Base-by-base conservation (phyloP, 116 monocot genomes). In the Thalassia testudinum region DNA sequence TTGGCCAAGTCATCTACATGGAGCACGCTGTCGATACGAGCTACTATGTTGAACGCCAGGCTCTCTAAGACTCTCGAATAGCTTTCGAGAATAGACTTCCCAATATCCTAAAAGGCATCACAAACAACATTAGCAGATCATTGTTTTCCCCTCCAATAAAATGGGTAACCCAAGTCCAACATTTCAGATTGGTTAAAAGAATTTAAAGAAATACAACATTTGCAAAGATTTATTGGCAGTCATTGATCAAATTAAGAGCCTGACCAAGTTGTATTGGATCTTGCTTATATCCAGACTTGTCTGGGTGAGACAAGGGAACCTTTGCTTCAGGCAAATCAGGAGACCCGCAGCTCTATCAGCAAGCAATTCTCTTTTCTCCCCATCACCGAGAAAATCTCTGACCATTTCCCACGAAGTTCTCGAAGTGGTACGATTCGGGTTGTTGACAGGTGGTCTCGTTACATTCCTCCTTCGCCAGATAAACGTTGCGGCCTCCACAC, bases 1-100 rank as follows among this genome's bases (percentile, higher is more conserved):
- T 64, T 78, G 22, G 66, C 69, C 63, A 70, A 47, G 61, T 84
- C 81, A 61, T 93, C 93, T 0, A 78, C 84, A 22, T 72, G 76
- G n/a, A 87, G 66, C 0, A 95, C 49, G 58, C 87, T 88, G 24
- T 95, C 95, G 0, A 88, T 77, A 16, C 83, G 83, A 22, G 79
- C 66, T 34, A 88, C 49, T 19, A 79, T 74, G 53, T 89, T 89
- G 37, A 74, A 95, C 19, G 95, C 95, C 28, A 95, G 50, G 60
- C 86, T 86, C 70, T 86, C 86, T 45, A 86, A 43, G 7, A 85
- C 85, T 65, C 85, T 79, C 10, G 85, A 85, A 47, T 85, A 85
- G 52, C 85, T 76, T 56, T 85, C 85, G 16, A 85, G 47, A 49
- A 85, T 79, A 19, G 85, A 72, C 64, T 76, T 85, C 0, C 79